A percentile compares a stretch with the other conserved stretches of the same genome.
These are phyloP conservation scores for Penicilliopsis zonata DNA, from an alignment of 495 filamentous ascomycete species.

Conservation along the genomic window DNA sequence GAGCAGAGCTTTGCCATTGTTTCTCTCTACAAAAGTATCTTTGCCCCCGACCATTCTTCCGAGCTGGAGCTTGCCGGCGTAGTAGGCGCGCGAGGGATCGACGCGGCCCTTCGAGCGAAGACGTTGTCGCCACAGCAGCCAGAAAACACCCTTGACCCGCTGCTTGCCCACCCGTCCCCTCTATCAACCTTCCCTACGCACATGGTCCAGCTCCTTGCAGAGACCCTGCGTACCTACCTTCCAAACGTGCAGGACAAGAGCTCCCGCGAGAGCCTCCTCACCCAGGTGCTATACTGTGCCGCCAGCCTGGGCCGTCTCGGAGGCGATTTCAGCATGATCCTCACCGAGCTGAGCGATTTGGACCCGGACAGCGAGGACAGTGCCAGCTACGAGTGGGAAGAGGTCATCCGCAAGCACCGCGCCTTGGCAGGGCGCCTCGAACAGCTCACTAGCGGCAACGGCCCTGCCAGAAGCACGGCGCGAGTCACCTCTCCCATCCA, in stretches of 20 bases:
- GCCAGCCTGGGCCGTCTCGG: conserved; percentile 85
- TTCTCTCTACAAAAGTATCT: conserved; percentile 84
- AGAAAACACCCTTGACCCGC: conserved; percentile 35
- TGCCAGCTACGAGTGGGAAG: conserved; percentile 63
- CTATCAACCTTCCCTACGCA: conserved; percentile 78
- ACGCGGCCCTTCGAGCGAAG: conserved; percentile 12
- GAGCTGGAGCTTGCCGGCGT: conserved; percentile 22
- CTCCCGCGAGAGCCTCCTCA: conserved; percentile 74
- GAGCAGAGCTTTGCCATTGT: conserved; percentile 96
- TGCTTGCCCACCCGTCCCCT: conserved; percentile 62
- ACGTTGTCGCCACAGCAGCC: conserved; percentile 8
- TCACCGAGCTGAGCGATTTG: conserved; percentile 55
- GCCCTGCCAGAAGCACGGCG: conserved; percentile 7
- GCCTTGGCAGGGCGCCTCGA: conserved; percentile 79
- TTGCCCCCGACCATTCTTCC: conserved; percentile 42
- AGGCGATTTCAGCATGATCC: conserved; percentile 81
- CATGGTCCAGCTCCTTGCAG: conserved; percentile 68
- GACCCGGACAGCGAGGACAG: conserved; percentile 35
- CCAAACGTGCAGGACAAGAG: conserved; percentile 72
- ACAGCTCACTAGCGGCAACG: conserved; percentile 43
- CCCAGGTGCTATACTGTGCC: conserved; percentile 91
- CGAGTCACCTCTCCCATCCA: conserved; percentile 7
- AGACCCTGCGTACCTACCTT: conserved; percentile 68
- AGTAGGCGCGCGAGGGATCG: conserved; percentile 19
- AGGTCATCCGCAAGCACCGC: conserved; percentile 81